Evolutionary conservation across 495 filamentous ascomycete genomes (phyloP).

Genomic region (Penicillium chermesinum): DNA sequence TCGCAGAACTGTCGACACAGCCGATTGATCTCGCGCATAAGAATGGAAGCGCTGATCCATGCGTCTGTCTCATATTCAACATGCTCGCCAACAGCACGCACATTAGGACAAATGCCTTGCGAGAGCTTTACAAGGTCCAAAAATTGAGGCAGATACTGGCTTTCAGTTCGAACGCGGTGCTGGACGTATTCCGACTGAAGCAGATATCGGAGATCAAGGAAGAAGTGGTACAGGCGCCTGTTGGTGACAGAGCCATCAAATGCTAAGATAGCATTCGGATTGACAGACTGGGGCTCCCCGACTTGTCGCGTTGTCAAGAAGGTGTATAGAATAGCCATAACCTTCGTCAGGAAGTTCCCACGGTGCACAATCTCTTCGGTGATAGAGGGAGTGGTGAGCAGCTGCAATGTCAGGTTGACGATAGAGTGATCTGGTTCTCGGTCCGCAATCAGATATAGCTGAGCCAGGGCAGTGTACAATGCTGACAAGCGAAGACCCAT

Average conservation of each 20-base stretch:
- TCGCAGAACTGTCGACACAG: constrained; percentile 84
- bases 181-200: constrained; percentile 83
- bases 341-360: constrained; percentile 92
- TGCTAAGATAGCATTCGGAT: constrained; percentile 74
- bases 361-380: constrained; percentile 89
- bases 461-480: constrained; percentile 86
- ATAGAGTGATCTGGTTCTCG: constrained; percentile 97
- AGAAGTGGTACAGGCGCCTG: constrained; percentile 93
- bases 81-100: constrained; percentile 87
- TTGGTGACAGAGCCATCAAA: constrained; percentile 96
- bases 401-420: constrained; percentile 92
- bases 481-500: constrained; percentile 88
- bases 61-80: constrained; percentile 97
- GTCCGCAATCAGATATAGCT: constrained; percentile 94
- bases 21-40: constrained; percentile 90
- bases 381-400: constrained; percentile 93
- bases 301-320: constrained; percentile 95
- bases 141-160: constrained; percentile 87
- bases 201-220: constrained; percentile 85
- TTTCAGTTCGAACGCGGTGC: constrained; percentile 70
- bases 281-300: constrained; percentile 82
- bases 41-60: constrained; percentile 93
- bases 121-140: constrained; percentile 91
- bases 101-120: constrained; percentile 93
- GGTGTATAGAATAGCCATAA: constrained; percentile 94